Evolutionary conservation across 108 stramenopile genomes (phyloP), one percentile per base, ranked within the genome.

Genomic region (Discostella stelligeroides): DNA sequence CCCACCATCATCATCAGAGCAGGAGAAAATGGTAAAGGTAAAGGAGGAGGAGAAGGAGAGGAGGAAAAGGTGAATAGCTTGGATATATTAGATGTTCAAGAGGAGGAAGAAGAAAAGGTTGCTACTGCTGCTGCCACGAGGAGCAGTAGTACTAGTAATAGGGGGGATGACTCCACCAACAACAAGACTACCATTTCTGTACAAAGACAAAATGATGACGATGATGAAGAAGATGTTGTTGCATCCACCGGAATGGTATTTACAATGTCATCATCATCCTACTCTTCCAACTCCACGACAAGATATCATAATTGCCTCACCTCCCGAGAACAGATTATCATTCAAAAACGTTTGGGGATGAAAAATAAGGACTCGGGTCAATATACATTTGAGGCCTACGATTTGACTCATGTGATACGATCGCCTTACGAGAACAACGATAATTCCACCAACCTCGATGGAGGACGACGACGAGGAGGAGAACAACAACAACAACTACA

Each of bases 341-440:
- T 29, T 1, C 25, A 56, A 18, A 28, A 45, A 40, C 40, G 43
- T 13, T 24, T 73, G 0, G 53, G 64, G 12, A 46, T 48, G 42
- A 21, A 23, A 2, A 46, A 65, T 20, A 46, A 38, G 20, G 7
- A 2, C 24, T 46, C 40, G 0, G 72, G 72, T 12, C 57, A 66
- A 25, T 66, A 60, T 46, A 65, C 58, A 20, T 73, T 73, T 56
- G 34, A 55, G 12, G 49, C 64, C 29, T 73, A 73, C 47, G 72
- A 73, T 37, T 40, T 73, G 29, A 48, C 10, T 17, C 72, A 73
- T 39, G 72, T 73, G 17, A 47, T 66, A 34, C 28, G 3, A 13
- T 4, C 1, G 11, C 4, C 3, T 12, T 24, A 6, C 30, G 25
- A n/a, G n/a, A n/a, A n/a, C n/a, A n/a, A n/a, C n/a, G n/a, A n/a